phyloP scores from a whole-genome alignment of 129 eudicot genomes.

The Oenanthe sinensis region DNA sequence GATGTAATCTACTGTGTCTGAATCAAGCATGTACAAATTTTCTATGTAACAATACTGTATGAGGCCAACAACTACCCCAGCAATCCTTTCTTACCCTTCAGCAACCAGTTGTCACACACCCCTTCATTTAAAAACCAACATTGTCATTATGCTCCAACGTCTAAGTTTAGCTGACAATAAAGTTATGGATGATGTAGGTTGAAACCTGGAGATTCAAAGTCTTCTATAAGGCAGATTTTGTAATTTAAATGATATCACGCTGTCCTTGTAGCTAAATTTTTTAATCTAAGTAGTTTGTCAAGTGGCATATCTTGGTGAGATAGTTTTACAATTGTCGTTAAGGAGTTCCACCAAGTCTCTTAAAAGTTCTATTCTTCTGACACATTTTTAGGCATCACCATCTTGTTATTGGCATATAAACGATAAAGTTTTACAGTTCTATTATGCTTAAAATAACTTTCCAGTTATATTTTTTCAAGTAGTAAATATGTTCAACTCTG shows the following conservation, averaged over 20 bases:
- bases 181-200: background rate
- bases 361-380: background rate
- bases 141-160: background rate
- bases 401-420: background rate
- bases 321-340: background rate
- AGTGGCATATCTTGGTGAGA: background rate
- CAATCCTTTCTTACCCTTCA: background rate
- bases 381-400: background rate
- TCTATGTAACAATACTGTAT: background rate
- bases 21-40: background rate
- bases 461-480: background rate
- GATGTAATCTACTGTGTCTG: background rate
- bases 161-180: background rate
- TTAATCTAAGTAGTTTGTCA: background rate
- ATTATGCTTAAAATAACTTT: background rate
- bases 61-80: background rate
- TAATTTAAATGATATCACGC: background rate
- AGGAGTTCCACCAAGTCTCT: background rate
- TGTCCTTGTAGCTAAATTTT: background rate
- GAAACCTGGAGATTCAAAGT: background rate
- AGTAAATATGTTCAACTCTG: background rate
- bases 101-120: background rate
- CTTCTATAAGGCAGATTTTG: background rate
- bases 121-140: background rate
- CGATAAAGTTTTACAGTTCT: background rate